Base-by-base conservation (phyloP, 192 early-diverging fungal genomes). In the Mycoemilia scoparia region DNA sequence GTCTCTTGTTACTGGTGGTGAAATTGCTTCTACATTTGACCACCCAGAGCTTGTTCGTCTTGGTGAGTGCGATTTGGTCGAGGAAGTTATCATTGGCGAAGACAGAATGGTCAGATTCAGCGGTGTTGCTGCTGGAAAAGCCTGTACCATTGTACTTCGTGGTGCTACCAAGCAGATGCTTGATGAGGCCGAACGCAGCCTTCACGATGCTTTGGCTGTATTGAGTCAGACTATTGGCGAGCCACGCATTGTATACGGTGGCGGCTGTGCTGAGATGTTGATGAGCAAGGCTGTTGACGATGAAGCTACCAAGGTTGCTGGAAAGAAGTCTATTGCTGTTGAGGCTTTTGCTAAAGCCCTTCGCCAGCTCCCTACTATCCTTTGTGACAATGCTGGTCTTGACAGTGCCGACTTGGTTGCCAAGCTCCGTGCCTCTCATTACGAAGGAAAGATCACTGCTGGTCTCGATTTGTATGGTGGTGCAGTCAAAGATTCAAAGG, bases 81-180 rank as follows among this genome's bases (percentile, higher is more conserved):
- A 98, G 63, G 90, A 98, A 49, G 66, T 95, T 29, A 95, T 98
- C 41, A 96, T 98, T 66, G 93, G 93, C 28, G 93, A 98, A 57
- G 93, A 98, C 58, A 76, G 75, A 55, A 62, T 98, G 44, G 87
- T 98, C 60, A 98, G 93, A 61, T 98, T 98, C 53, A 77, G 79
- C 20, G 90, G 90, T 23, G 83, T 85, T 12, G 79, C 84, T 33
- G 93, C 88, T 20, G 88, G 90, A 24, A 82, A 88, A 53, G 93
- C 95, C 7, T 98, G 90, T 57, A 96, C 95, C n/a, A 69, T 98
- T 43, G 87, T 98, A 3, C 64, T 98, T 24, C 85, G 95, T 38
- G 89, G 90, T 42, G 89, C 90, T 13, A 93, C 89, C 8, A 65
- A 72, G 39, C 89, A 98, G 49, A 59, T 98, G 35, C 70, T 98